Evolutionary conservation across 345 rosid species (phyloP).

Genomic region (Eucalyptus polyanthemos): DNA sequence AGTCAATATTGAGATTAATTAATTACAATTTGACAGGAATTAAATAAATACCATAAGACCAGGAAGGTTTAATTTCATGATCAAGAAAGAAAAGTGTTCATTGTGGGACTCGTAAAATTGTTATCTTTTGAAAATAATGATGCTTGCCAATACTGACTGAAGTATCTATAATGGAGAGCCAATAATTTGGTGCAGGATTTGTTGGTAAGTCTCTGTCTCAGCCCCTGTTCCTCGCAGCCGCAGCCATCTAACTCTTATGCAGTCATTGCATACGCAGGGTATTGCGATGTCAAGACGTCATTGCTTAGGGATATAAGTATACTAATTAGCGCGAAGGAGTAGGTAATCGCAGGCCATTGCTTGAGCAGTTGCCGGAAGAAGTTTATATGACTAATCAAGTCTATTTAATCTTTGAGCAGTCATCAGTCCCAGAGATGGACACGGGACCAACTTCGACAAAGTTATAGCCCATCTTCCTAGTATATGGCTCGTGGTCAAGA

Average conservation of each 20-base stretch:
- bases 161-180: neutral
- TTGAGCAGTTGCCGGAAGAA: neutral
- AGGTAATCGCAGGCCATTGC: neutral
- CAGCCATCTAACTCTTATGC: neutral
- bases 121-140: neutral
- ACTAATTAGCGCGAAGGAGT: neutral
- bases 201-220: neutral
- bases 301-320: neutral
- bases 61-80: neutral
- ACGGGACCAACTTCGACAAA: neutral
- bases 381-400: neutral
- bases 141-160: neutral
- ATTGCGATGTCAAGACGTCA: neutral
- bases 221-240: neutral
- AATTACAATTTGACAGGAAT: neutral
- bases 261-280: neutral
- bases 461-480: neutral
- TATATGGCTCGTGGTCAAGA: neutral
- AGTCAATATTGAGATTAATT: neutral
- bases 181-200: neutral
- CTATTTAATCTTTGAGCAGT: neutral
- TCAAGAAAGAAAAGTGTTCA: neutral
- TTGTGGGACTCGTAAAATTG: neutral
- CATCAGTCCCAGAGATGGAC: neutral
- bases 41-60: neutral